These are phyloP conservation scores for Phylloporus rhodoxanthus DNA, from an alignment of 768 basidiomycete species.

Conservation along the genomic window DNA sequence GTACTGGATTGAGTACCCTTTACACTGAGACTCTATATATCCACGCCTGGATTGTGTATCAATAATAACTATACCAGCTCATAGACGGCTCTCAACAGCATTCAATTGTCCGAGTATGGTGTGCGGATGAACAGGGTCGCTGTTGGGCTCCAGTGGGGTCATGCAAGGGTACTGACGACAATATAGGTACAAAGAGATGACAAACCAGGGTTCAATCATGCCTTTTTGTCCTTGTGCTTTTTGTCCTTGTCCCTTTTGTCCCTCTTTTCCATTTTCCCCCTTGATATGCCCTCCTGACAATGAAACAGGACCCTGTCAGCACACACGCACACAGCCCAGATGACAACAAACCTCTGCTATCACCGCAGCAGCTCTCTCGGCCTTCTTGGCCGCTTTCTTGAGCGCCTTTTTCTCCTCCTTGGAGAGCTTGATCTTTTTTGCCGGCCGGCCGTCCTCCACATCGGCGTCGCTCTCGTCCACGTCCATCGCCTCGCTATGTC, in stretches of 20 bases:
- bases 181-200: background rate
- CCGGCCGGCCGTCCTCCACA: constrained; percentile 32
- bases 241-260: constrained; percentile 35
- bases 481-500: constrained; percentile 63
- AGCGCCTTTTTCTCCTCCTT: constrained; percentile 85
- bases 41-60: background rate
- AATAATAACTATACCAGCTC: background rate
- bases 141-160: background rate
- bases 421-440: constrained; percentile 70
- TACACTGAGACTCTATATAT: background rate
- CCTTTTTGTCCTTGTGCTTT: constrained; percentile 48
- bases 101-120: background rate
- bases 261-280: constrained; percentile 38
- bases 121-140: no score
- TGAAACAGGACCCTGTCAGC: background rate
- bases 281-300: constrained; percentile 30
- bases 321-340: background rate
- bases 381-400: constrained; percentile 66
- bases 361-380: constrained; percentile 28
- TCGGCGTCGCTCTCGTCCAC: constrained; percentile 54
- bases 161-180: background rate
- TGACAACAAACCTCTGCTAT: constrained; percentile 31
- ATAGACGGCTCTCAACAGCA: background rate
- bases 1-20: background rate
- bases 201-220: constrained; percentile 16